Evolutionary conservation across 2,329 filamentous ascomycete species (phyloP).

Genomic region (Xylaria sp.): DNA sequence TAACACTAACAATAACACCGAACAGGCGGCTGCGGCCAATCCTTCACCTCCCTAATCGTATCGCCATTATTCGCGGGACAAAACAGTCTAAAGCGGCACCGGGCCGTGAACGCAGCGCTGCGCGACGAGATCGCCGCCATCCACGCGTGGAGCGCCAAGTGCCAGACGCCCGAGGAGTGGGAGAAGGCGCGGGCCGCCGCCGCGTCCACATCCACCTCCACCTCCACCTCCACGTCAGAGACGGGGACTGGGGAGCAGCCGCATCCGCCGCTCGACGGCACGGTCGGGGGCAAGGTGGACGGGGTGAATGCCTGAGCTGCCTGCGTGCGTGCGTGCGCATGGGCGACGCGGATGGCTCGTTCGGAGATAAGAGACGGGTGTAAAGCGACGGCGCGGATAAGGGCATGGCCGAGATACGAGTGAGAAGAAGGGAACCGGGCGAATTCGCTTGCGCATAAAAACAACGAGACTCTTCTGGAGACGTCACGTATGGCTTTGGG

Average conservation of each 20-base stretch:
- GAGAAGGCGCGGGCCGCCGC: slow-evolving; percentile 61
- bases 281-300: slow-evolving; percentile 50
- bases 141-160: slow-evolving; percentile 94
- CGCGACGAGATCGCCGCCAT: slow-evolving; percentile 89
- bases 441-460: not conserved
- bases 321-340: not conserved
- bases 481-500: not conserved
- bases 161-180: slow-evolving; percentile 90
- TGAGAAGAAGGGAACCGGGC: not conserved
- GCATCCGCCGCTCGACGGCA: slow-evolving; percentile 50
- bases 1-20: not conserved
- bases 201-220: slow-evolving; percentile 24
- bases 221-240: no score
- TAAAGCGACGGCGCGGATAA: no score
- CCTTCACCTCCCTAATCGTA: slow-evolving; percentile 64
- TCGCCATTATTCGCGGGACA: slow-evolving; percentile 73
- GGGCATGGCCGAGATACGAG: not conserved
- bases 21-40: slow-evolving; percentile 65
- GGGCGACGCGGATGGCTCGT: no score
- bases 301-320: slow-evolving; percentile 42
- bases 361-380: not conserved
- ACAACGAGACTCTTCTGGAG: not conserved
- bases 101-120: slow-evolving; percentile 81
- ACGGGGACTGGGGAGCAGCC: not conserved
- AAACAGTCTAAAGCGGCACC: slow-evolving; percentile 81